Evolutionary conservation across 331 rosid species (phyloP).

Genomic region (Malus hybrid): DNA sequence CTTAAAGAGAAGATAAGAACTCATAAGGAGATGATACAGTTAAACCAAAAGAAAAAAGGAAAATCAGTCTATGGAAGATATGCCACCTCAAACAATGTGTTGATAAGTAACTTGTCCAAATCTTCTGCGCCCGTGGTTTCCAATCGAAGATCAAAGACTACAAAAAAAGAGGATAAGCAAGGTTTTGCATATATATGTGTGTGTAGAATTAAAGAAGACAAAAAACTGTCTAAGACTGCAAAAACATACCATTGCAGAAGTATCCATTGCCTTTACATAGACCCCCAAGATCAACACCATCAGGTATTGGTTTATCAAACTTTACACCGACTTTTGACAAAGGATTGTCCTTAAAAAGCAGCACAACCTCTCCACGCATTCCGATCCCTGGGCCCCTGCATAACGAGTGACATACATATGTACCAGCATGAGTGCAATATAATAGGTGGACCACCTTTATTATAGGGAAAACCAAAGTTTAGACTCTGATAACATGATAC

Average conservation of each 20-base stretch:
- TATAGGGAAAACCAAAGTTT: not conserved
- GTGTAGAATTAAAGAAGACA: not conserved
- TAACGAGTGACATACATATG: not conserved
- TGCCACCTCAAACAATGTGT: slow-evolving; percentile 80
- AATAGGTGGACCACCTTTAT: not conserved
- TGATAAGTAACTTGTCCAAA: slow-evolving; percentile 81
- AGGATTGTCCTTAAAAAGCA: slow-evolving; percentile 82
- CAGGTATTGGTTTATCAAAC: slow-evolving; percentile 79
- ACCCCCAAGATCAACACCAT: slow-evolving; percentile 99
- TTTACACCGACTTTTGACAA: slow-evolving; percentile 81
- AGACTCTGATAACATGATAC: not conserved
- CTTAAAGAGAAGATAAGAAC: slow-evolving; percentile 16
- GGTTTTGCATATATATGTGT: not conserved
- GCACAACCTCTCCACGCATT: slow-evolving; percentile 74
- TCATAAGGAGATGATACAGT: slow-evolving; percentile 7
- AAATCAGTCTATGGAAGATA: not conserved
- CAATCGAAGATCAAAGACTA: slow-evolving; percentile 81
- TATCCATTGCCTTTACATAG: slow-evolving; percentile 73
- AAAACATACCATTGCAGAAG: slow-evolving; percentile 74
- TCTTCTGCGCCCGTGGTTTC: slow-evolving; percentile 70
- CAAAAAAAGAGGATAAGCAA: not conserved
- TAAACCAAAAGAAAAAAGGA: not conserved
- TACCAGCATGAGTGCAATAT: not conserved
- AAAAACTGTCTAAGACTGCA: not conserved
- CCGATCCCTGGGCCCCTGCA: slow-evolving; percentile 83